phyloP scores from a whole-genome alignment of 768 basidiomycete species.

The Pulveroboletus frians region DNA sequence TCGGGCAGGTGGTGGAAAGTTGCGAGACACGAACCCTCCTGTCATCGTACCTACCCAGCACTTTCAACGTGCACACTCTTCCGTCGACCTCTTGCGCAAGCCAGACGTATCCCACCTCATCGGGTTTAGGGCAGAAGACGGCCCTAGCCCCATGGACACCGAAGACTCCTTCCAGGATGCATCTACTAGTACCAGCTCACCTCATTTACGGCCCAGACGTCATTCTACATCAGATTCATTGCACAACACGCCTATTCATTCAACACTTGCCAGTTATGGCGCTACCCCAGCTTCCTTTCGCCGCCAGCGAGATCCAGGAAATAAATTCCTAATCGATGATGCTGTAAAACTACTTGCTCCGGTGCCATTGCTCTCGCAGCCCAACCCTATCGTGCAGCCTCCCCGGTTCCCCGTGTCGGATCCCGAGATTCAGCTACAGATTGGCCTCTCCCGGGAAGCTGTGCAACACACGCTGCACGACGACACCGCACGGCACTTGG shows the following conservation, averaged over 20 bases:
- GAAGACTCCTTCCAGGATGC: conserved; percentile 31
- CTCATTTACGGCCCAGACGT: conserved; percentile 16
- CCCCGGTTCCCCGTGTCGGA: not conserved
- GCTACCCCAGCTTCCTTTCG: conserved; percentile 11
- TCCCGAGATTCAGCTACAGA: conserved; percentile 6
- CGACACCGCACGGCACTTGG: conserved; percentile 14
- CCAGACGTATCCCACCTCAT: conserved; percentile 22
- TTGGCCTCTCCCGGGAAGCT: not conserved
- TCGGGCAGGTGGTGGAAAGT: conserved; percentile 28
- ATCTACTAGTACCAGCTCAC: conserved; percentile 21
- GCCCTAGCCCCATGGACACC: conserved; percentile 25
- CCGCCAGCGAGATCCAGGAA: conserved; percentile 3
- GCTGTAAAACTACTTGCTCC: conserved; percentile 13
- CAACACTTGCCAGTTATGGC: conserved; percentile 11
- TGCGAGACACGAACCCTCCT: conserved; percentile 25
- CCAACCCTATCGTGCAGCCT: conserved; percentile 7
- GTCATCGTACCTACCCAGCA: conserved; percentile 19
- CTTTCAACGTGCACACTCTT: conserved; percentile 30
- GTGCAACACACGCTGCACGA: conserved; percentile 9
- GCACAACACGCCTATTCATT: conserved; percentile 3
- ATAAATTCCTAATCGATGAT: not conserved
- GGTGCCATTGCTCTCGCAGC: conserved; percentile 10
- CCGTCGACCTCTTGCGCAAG: conserved; percentile 30
- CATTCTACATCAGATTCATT: conserved; percentile 22
- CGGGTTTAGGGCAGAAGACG: conserved; percentile 21